Percentiles rank a stretch among this genome's conserved stretches.
Conservation (phyloP, 2,329 filamentous ascomycete species). For the Neonectria hederae region DNA sequence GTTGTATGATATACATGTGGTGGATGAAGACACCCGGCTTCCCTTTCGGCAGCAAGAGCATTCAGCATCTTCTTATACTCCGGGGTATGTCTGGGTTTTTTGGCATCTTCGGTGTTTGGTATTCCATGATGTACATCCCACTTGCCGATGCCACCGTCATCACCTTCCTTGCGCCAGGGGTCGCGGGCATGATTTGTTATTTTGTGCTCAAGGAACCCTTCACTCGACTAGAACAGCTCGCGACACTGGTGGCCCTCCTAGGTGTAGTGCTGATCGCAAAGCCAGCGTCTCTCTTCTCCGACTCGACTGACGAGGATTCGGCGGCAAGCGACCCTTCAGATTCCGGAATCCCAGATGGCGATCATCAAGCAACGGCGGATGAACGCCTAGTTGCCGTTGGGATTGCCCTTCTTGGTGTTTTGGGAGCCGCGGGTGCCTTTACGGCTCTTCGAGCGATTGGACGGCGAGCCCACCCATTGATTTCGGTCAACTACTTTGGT, state of each 20-base stretch:
- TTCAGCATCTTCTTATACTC: slow-evolving; percentile 73
- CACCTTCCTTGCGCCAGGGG: slow-evolving; percentile 83
- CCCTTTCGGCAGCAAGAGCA: slow-evolving; percentile 72
- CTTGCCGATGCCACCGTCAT: slow-evolving; percentile 90
- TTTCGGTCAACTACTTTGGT: slow-evolving; percentile 87
- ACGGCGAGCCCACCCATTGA: slow-evolving; percentile 79
- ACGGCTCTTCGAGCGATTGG: slow-evolving; percentile 84
- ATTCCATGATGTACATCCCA: slow-evolving; percentile 76
- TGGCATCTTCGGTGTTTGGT: slow-evolving; percentile 81
- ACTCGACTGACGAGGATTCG: slow-evolving; percentile 30
- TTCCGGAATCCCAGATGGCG: slow-evolving; percentile 42
- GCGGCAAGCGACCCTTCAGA: slow-evolving; percentile 31
- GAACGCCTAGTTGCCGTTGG: slow-evolving; percentile 76
- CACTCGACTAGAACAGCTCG: slow-evolving; percentile 79
- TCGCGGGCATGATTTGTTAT: slow-evolving; percentile 83
- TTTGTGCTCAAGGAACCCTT: slow-evolving; percentile 80
- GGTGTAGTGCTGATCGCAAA: slow-evolving; percentile 87
- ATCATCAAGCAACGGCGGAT: slow-evolving; percentile 60
- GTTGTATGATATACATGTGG: slow-evolving; percentile 79
- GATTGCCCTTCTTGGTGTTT: slow-evolving; percentile 78
- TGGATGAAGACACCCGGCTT: slow-evolving; percentile 72
- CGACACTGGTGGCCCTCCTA: slow-evolving; percentile 76
- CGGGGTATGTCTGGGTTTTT: slow-evolving; percentile 78
- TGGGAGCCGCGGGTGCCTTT: slow-evolving; percentile 78
- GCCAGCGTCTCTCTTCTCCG: slow-evolving; percentile 66